Base-by-base conservation (phyloP, 2,329 filamentous ascomycete genomes). In the Coniochaeta sp. region DNA sequence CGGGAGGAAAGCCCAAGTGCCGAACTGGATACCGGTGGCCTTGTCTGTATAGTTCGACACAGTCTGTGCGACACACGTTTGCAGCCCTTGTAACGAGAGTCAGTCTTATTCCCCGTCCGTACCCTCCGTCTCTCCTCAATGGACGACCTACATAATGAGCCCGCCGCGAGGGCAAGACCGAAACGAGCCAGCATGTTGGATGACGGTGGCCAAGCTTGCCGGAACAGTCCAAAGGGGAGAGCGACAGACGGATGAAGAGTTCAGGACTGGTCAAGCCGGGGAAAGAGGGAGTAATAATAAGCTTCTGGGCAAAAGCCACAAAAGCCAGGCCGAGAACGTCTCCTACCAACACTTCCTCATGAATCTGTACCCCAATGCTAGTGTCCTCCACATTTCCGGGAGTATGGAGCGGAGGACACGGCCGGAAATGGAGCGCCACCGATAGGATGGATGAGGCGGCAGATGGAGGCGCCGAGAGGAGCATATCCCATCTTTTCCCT, bases 361-460 rank as follows among this genome's bases (percentile, higher is more conserved):
- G 55, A 4, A 26, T n/a, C 38, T n/a, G 34, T 40, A 57, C 58
- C 47, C 44, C 32, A 57, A 36, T 40, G 26, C 38, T 50, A 26
- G 60, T 63, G 19, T 26, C 47, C 62, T 64, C 61, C 62, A 61
- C 61, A 66, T 63, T 63, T 59, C 62, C 60, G 64, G 59, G 63
- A 63, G 60, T 61, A 62, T 59, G 61, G 47, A 32, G 60, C 65
- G 67, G 66, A 66, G 67, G 36, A 32, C 50, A 54, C 58, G 62
- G 64, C 62, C 66, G 62, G 64, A 62, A 55, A 62, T 58, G 65
- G 62, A 61, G 62, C 36, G 66, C 61, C 64, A 66, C 67, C 66
- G 65, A 66, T 65, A 65, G 66, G 65, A 67, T 63, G 66, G 65
- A 62, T 64, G 59, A 63, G 22, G 60, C 64, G 65, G 65, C 60